Evolutionary conservation across 192 early-diverging fungal genomes (phyloP), one percentile per base, ranked within the genome.

Genomic region (Linnemannia hyalina): DNA sequence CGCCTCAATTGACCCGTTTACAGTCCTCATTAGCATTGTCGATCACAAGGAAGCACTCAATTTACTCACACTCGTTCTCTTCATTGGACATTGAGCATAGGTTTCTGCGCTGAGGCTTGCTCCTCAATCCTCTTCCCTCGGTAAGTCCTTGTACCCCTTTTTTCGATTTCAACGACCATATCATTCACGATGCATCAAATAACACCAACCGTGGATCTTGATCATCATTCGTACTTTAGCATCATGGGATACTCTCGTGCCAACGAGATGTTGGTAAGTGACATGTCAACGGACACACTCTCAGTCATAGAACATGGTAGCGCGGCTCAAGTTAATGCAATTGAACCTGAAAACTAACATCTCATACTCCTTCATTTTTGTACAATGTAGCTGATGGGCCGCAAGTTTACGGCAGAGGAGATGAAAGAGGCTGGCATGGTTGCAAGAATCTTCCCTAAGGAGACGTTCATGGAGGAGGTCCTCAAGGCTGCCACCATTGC

Each of bases 41-140:
- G n/a, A 65, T 32, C 11, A 15, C 11, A 32, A 65, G 29, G 57
- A 65, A 35, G 11, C 23, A 10, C 70, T 81, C 23, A 8, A 8
- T 38, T 29, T 29, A n/a, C 20, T 76, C 9, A 41, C 6, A 32
- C 36, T 57, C 18, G 23, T 23, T 3, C 47, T 4, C 13, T 11
- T 32, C 3, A 9, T 35, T 32, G 29, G 49, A 65, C 11, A 35
- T 15, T 20, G 6, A 22, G 73, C 76, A 91, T 79, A 91, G 91
- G 90, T 20, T 93, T 95, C 76, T 95, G 94, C 75, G 94, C 93
- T 16, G 95, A 96, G 80, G 95, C 93, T 16, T 93, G 93, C 90
- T 95, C 94, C 32, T 93, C 93, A 26, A 75, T 93, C 38, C 82
- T 92, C 6, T 95, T 96, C 71, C 95, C 94, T 69, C 82, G 87